These are phyloP conservation scores for Dactylellina leptospora DNA, from an alignment of 2,329 filamentous ascomycete species.

Conservation along the genomic window DNA sequence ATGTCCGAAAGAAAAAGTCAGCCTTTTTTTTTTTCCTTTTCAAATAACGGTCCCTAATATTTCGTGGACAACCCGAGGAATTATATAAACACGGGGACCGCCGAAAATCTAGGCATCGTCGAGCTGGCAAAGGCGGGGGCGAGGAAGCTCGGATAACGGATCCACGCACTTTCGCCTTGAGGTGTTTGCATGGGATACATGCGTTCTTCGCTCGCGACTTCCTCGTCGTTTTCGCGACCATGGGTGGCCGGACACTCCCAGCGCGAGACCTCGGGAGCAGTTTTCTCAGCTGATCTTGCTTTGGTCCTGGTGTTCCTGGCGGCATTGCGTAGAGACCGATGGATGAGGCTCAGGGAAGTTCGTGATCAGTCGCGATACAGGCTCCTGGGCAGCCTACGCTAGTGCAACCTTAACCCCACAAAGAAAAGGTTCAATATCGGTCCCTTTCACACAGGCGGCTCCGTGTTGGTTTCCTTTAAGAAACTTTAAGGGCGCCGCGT, in stretches of 20 bases:
- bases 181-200: constrained; percentile 3
- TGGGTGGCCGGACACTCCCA: not conserved
- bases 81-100: too few species aligned
- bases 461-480: too few species aligned
- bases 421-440: too few species aligned
- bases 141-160: not conserved
- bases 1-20: not conserved
- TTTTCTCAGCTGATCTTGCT: constrained; percentile 1
- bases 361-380: not conserved
- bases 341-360: not conserved
- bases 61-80: too few species aligned
- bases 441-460: too few species aligned
- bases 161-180: not conserved
- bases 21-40: too few species aligned
- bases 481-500: not conserved
- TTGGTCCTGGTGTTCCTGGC: not conserved
- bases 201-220: constrained; percentile 5
- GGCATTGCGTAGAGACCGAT: too few species aligned
- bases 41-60: too few species aligned
- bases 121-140: not conserved
- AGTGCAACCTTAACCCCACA: too few species aligned
- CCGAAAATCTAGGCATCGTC: not conserved
- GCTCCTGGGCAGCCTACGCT: not conserved
- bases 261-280: constrained; percentile 2
- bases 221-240: not conserved